Evolutionary conservation across 176 grass and related monocot genomes (phyloP), one percentile per base, ranked within the genome.

Genomic region (Phyllostachys edulis): DNA sequence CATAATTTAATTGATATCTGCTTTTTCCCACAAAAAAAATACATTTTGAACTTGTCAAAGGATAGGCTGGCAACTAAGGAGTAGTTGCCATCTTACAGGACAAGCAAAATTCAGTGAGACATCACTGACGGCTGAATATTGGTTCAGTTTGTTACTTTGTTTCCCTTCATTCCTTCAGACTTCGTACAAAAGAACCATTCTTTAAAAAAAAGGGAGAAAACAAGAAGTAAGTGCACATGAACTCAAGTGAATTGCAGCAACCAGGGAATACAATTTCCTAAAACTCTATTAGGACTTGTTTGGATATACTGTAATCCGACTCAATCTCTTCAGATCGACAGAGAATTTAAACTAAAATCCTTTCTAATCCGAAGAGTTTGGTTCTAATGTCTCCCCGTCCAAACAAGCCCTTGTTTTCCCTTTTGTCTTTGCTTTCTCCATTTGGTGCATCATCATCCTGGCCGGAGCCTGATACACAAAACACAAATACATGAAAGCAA

Each of bases 401-500:
- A 54, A 6, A 50, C 36, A 20, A 5, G 0, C 4, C 29, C 56
- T 41, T 7, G 5, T 38, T 67, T 66, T 56, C 4, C 26, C 12
- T 39, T 70, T 16, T n/a, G n/a, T 3, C 41, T 45, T 55, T 15
- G 21, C 2, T 67, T 52, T 57, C 10, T 74, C 56, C 69, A 27
- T 40, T 29, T 40, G 41, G 14, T 7, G 23, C 54, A 80, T n/a
- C 71, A 67, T 76, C 21, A 55, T 12, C 57, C 57, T 26, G n/a
- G 57, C 8, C 55, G 1, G 20, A 51, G 20, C 9, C n/a, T 60
- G 57, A 78, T 36, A 77, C 64, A 77, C 76, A 44, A 23, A 44
- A 45, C 39, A 54, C 41, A 77, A 77, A 45, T 77, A 5, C 71
- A 67, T 79, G 87, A 84, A 84, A 84, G 67, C 81, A 84, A 75